A percentile compares a stretch with the other conserved stretches of the same genome.
Evolutionary conservation across 2,329 filamentous ascomycete species (phyloP).

Genomic region (Dothiorella sarmentorum): DNA sequence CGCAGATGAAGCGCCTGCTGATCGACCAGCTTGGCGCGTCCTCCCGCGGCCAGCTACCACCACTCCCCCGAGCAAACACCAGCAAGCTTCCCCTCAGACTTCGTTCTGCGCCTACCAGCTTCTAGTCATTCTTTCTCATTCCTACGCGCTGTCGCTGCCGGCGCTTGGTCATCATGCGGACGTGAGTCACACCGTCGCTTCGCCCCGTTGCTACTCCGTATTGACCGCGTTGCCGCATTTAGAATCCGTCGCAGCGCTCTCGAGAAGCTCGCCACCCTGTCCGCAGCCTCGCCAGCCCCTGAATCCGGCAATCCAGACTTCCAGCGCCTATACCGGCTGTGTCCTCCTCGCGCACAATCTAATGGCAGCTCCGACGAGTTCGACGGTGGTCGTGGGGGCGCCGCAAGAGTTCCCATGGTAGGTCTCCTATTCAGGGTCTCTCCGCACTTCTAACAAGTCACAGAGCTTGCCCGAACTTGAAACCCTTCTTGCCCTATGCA

Average conservation of each 20-base stretch:
- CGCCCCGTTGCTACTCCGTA: background rate
- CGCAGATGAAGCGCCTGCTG: conserved; percentile 9
- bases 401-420: conserved; percentile 38
- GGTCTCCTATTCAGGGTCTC: conserved; percentile 8
- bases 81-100: background rate
- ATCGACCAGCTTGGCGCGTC: conserved; percentile 8
- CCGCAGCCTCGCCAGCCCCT: conserved; percentile 36
- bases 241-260: conserved; percentile 46
- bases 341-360: conserved; percentile 22
- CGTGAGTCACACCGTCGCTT: conserved; percentile 12
- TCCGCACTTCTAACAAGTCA: conserved; percentile 2
- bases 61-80: background rate
- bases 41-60: background rate
- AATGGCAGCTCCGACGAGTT: conserved; percentile 17
- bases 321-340: conserved; percentile 41
- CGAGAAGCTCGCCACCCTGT: conserved; percentile 49
- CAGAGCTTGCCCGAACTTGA: conserved; percentile 88
- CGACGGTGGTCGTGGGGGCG: conserved; percentile 22
- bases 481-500: conserved; percentile 85
- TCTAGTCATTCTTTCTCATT: conserved; percentile 16
- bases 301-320: conserved; percentile 36
- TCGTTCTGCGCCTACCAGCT: background rate
- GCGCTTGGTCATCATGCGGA: conserved; percentile 13
- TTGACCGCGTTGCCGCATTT: conserved; percentile 11
- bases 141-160: background rate